These are phyloP conservation scores for Naegleria gruberi DNA, from an alignment of 208 protist species.

Conservation along the genomic window DNA sequence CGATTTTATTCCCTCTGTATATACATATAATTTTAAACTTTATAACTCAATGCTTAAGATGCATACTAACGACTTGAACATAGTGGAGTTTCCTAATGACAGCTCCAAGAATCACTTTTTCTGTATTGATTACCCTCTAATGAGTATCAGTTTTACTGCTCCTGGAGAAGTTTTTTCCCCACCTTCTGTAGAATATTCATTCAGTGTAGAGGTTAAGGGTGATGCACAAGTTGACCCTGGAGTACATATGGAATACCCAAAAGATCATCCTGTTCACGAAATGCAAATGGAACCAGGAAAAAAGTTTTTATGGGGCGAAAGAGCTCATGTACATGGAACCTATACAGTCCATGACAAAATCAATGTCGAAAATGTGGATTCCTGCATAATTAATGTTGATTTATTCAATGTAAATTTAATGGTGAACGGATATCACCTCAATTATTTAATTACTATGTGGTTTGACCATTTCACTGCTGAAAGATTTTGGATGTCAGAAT, in stretches of 20 bases:
- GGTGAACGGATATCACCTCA: not conserved
- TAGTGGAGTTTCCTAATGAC: not conserved
- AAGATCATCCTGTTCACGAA: not conserved
- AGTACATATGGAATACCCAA: not conserved
- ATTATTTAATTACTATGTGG: not conserved
- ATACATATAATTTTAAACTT: not conserved
- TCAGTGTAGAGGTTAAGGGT: not conserved
- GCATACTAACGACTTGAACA: not conserved
- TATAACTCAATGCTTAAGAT: not conserved
- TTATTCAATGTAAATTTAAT: not conserved
- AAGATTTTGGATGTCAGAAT: not conserved
- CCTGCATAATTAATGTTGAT: not conserved
- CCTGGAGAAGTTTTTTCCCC: not conserved
- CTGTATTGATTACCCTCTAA: not conserved
- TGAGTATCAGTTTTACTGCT: not conserved
- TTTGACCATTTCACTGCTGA: not conserved
- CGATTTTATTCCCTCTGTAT: not conserved
- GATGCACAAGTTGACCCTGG: not conserved
- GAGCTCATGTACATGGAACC: not conserved
- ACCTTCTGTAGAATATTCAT: not conserved
- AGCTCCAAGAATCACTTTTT: not conserved
- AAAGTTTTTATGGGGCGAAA: not conserved
- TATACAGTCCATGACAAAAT: not conserved
- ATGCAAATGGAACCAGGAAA: not conserved
- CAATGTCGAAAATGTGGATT: not conserved